phyloP scores from a whole-genome alignment of 2,329 filamentous ascomycete genomes.

The Hypoxylon sp. region DNA sequence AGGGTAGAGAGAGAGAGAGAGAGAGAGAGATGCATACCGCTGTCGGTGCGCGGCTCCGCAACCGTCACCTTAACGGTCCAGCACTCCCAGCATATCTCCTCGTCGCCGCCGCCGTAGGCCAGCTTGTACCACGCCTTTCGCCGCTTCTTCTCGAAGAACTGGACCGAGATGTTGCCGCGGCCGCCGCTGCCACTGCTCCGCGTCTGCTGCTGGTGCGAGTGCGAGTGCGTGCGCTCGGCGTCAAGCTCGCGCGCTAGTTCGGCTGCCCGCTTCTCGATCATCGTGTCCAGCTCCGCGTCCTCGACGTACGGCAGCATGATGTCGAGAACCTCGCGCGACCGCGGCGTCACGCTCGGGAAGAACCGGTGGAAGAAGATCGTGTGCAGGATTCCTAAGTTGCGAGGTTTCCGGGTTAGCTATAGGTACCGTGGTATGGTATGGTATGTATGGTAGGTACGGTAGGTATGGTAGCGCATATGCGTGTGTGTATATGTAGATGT shows the following conservation, averaged over 20 bases:
- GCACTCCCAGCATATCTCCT: constrained; percentile 96
- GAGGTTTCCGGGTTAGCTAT: constrained; percentile 21
- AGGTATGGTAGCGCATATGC: not conserved
- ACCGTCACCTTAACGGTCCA: constrained; percentile 97
- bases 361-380: constrained; percentile 99
- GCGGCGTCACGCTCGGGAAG: constrained; percentile 88
- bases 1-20: constrained; percentile 2
- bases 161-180: constrained; percentile 84
- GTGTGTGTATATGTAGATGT: constrained; percentile 9
- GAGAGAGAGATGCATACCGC: constrained; percentile 70
- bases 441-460: too few relatives aligned
- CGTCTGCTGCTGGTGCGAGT: constrained; percentile 52
- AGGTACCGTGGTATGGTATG: not conserved
- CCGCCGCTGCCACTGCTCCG: constrained; percentile 64
- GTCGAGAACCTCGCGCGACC: constrained; percentile 90
- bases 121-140: constrained; percentile 84
- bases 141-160: constrained; percentile 95
- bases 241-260: constrained; percentile 84
- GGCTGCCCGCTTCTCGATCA: constrained; percentile 90
- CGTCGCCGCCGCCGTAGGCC: constrained; percentile 71
- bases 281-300: constrained; percentile 90
- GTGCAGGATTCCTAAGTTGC: constrained; percentile 82
- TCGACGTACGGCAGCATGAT: constrained; percentile 90
- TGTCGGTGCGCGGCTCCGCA: constrained; percentile 89
- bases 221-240: constrained; percentile 62